Evolutionary conservation across 257 asterid genomes (phyloP).

Genomic region (Primulina tabacum): DNA sequence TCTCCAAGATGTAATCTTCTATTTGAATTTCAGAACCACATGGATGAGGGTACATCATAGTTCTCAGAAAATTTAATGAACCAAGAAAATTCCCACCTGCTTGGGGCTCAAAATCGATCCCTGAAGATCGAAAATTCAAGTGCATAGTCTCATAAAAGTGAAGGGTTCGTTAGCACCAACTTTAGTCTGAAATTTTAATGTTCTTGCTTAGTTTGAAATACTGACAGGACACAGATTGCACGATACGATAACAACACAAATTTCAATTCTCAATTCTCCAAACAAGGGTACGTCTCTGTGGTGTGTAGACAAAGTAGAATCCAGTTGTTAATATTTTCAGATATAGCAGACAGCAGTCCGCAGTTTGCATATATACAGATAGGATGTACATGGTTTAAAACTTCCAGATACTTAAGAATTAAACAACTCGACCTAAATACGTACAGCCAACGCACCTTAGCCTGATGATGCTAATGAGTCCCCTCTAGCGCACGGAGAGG

Average conservation of each 20-base stretch:
- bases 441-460: neutral
- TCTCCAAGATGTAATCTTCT: neutral
- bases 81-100: neutral
- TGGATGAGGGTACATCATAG: neutral
- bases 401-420: neutral
- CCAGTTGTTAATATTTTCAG: neutral
- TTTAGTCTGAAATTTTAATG: neutral
- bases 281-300: neutral
- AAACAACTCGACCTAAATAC: constrained; percentile 1
- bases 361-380: neutral
- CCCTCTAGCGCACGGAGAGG: neutral
- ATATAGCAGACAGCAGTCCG: neutral
- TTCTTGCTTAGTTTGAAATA: neutral
- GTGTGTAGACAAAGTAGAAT: neutral
- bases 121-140: neutral
- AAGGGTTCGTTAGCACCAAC: neutral
- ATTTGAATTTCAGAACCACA: neutral
- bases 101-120: neutral
- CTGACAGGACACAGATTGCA: neutral
- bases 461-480: neutral
- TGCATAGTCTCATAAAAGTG: neutral
- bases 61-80: neutral
- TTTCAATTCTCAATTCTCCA: neutral
- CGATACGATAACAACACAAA: neutral
- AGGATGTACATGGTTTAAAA: neutral